Evolutionary conservation across 2,329 filamentous ascomycete genomes (phyloP).

Genomic region (Teratosphaeria epicoccoides): DNA sequence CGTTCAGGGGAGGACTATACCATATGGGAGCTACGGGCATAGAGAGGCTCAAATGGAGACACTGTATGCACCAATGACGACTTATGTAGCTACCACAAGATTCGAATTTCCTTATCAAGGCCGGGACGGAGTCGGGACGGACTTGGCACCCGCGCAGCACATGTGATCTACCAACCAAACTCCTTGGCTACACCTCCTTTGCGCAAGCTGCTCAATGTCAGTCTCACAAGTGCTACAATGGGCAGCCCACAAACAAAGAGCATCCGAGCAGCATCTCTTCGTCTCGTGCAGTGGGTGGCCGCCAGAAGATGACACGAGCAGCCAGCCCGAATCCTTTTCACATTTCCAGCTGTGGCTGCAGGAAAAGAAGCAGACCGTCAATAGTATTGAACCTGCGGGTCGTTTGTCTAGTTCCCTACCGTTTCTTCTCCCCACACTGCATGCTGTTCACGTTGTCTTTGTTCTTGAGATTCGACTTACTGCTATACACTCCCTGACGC

Average conservation of each 20-base stretch:
- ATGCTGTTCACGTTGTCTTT: neutral
- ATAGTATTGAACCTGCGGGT: too few species aligned
- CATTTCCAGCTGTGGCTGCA: neutral
- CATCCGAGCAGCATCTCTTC: too few species aligned
- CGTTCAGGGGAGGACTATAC: neutral
- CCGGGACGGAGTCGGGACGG: neutral
- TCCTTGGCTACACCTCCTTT: too few species aligned
- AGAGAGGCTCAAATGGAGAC: neutral
- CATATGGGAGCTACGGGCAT: neutral
- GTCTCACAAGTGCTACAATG: too few species aligned
- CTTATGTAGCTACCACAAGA: neutral
- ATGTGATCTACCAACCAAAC: too few species aligned
- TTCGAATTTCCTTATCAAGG: neutral
- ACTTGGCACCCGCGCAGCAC: too few species aligned
- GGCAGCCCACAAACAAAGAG: too few species aligned
- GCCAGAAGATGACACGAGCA: neutral
- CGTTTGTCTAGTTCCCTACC: too few species aligned
- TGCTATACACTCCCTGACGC: neutral
- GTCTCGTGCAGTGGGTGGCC: too few species aligned
- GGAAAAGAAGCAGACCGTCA: too few species aligned
- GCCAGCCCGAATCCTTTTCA: neutral
- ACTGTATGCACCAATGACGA: neutral
- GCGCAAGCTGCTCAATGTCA: too few species aligned
- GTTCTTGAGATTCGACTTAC: neutral
- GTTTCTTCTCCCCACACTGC: neutral